Evolutionary conservation across 805 yeast genomes (phyloP).

Genomic region (Lipomyces lipofer): DNA sequence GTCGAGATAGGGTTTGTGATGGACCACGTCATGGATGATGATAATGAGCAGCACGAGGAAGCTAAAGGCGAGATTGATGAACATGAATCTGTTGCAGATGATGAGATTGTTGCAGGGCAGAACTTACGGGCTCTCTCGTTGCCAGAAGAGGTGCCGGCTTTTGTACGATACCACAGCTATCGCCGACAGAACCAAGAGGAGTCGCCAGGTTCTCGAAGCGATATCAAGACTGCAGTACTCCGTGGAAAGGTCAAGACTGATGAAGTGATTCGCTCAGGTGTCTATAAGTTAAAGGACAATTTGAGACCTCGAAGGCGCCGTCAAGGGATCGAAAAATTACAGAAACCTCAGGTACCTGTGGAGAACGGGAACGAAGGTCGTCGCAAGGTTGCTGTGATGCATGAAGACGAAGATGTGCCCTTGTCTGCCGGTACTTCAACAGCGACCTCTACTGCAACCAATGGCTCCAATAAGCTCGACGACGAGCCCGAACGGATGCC

Average conservation of each 20-base stretch:
- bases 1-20: too few species aligned
- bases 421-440: neutral
- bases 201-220: constrained; percentile 8
- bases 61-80: neutral
- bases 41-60: neutral
- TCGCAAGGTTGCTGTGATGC: neutral
- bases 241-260: constrained; percentile 30
- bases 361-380: neutral
- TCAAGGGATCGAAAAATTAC: too few species aligned
- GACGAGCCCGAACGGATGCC: too few species aligned
- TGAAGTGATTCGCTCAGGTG: constrained; percentile 32
- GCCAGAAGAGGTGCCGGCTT: constrained; percentile 14
- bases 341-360: neutral
- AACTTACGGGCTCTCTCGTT: neutral
- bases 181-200: constrained; percentile 6
- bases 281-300: constrained; percentile 27
- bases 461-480: neutral
- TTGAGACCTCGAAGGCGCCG: constrained; percentile 15
- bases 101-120: neutral
- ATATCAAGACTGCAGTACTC: constrained; percentile 31
- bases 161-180: constrained; percentile 7
- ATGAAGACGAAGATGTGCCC: neutral
- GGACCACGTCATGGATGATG: neutral
- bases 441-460: neutral
- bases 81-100: neutral